Conservation (phyloP, 345 rosid genomes). For the Diplotaxis tenuifolia region DNA sequence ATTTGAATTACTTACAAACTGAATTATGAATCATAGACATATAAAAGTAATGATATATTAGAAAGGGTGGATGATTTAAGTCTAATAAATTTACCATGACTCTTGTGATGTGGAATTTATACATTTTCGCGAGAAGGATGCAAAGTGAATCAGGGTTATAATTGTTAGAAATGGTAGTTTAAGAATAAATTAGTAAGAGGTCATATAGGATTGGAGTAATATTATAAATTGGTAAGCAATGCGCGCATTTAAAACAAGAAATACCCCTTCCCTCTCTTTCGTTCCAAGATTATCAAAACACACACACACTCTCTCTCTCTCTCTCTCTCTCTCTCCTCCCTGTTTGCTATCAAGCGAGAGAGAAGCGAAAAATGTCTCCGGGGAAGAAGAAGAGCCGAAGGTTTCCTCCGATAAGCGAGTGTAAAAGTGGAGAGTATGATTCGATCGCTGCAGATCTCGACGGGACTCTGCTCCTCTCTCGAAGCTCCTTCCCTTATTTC, state of each 20-base stretch:
- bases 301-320: neutral
- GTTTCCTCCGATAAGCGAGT: constrained; percentile 59
- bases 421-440: constrained; percentile 44
- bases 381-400: constrained; percentile 27
- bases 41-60: neutral
- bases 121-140: neutral
- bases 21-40: neutral
- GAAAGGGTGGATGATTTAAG: neutral
- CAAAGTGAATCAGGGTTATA: neutral
- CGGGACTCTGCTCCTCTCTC: constrained; percentile 72
- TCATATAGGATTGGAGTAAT: neutral
- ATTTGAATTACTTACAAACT: neutral
- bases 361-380: constrained; percentile 39
- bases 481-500: constrained; percentile 91
- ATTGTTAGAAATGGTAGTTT: neutral
- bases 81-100: neutral
- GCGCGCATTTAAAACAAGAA: constrained; percentile 55
- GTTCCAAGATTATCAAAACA: neutral
- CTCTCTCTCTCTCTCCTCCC: neutral
- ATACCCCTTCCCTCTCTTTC: constrained; percentile 40
- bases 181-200: neutral
- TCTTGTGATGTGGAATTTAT: neutral
- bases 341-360: neutral
- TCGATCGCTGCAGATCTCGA: constrained; percentile 96
- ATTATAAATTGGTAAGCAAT: neutral